Conservation (phyloP, 2,329 filamentous ascomycete species). For the Pezicula rhizophila region DNA sequence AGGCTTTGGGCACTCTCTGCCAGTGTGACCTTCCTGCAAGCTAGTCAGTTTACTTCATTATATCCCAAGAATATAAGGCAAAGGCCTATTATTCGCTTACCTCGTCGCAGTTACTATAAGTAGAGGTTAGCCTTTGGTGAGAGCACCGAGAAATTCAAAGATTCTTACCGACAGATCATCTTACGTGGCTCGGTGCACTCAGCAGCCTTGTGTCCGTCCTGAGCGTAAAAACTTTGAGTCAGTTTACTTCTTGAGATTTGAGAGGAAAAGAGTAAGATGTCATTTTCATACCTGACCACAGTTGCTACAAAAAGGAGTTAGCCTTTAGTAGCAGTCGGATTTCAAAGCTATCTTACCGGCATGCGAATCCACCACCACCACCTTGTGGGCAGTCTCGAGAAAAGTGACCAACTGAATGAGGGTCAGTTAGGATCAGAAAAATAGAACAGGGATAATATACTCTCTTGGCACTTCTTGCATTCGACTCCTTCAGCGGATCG, state of each 20-base stretch:
- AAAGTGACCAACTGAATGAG: slow-evolving; percentile 51
- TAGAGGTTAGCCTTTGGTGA: slow-evolving; percentile 14
- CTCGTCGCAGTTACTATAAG: slow-evolving; percentile 59
- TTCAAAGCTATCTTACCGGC: slow-evolving; percentile 15
- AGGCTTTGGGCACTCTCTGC: slow-evolving; percentile 53
- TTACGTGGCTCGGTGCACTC: slow-evolving; percentile 25
- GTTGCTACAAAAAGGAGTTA: no score
- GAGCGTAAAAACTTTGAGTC: background rate
- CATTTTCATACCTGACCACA: no score
- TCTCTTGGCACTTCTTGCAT: slow-evolving; percentile 29
- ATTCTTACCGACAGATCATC: slow-evolving; percentile 21
- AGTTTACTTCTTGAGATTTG: background rate
- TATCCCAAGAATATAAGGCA: no score
- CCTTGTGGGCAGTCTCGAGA: slow-evolving; percentile 59
- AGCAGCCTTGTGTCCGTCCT: slow-evolving; percentile 21
- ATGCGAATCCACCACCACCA: slow-evolving; percentile 41
- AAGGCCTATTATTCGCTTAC: slow-evolving; percentile 46
- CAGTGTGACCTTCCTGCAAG: slow-evolving; percentile 47
- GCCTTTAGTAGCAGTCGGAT: background rate
- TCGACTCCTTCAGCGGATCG: slow-evolving; percentile 45
- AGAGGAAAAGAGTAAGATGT: no score
- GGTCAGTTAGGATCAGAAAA: slow-evolving; percentile 20
- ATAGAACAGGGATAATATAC: slow-evolving; percentile 11
- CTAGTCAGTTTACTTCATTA: no score
- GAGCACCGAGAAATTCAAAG: no score